Base-by-base conservation (phyloP, 1,284 basidiomycete genomes). In the Trametes pubescens region DNA sequence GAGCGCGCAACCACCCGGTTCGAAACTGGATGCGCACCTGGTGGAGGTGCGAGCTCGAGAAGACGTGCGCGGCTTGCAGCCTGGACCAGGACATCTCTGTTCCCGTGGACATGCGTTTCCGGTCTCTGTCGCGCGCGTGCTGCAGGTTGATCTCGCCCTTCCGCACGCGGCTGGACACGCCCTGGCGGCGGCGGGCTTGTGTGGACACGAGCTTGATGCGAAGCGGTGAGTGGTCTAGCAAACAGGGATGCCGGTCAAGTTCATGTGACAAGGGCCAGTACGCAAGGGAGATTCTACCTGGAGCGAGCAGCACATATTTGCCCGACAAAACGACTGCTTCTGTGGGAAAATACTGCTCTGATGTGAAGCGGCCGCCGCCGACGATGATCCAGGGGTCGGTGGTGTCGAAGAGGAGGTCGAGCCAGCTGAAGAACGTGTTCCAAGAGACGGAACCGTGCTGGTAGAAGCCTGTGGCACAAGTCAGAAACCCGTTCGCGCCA, bases 61-160 rank as follows among this genome's bases (percentile, higher is more conserved):
- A 55, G 62, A 67, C 29, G 26, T 49, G 48, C n/a, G 48, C 48
- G 1, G 32, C 48, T 18, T 49, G 48, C 14, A 49, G 48, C 18
- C 11, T 34, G 48, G 14, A 18, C 48, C 48, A 49, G 1, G 32
- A 14, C 48, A 49, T 24, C 18, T 34, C 48, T 18, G 26, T 9
- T 4, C 48, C 48, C 4, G 26, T 13, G 4, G 48, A 14, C 48
- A 49, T 4, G 16, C 26, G 29, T 3, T 49, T n/a, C 8, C 14
- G 16, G 48, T 49, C 24, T 22, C 48, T 29, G 6, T n/a, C 48
- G 14, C 24, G 48, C 1, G 48, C 48, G 26, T 29, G 26, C 11
- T 29, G 26, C 2, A 49, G 48, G 48, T 34, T 22, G 29, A 49
- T 4, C 14, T 49, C 26, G 26, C 32, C 16, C 14, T 26, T 49